Evolutionary conservation across 1,284 basidiomycete species (phyloP).

Genomic region (Cystobasidium sp.): DNA sequence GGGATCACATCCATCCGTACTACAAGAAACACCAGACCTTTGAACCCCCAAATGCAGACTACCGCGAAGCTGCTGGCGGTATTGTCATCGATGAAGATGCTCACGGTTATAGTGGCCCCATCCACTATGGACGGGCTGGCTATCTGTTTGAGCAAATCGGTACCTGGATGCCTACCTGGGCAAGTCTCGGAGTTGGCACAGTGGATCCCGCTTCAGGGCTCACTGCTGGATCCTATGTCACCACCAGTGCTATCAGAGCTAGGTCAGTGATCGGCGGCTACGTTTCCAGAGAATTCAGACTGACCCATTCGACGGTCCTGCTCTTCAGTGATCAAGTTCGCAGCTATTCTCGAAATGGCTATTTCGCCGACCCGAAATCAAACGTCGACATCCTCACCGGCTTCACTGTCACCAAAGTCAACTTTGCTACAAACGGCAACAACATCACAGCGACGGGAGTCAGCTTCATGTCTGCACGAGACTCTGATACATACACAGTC

Average conservation of each 20-base stretch:
- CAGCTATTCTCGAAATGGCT: constrained; percentile 70
- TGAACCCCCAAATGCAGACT: constrained; percentile 45
- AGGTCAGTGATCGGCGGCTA: not conserved
- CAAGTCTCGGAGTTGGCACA: constrained; percentile 47
- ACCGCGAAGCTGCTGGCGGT: constrained; percentile 31
- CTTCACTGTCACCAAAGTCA: constrained; percentile 67
- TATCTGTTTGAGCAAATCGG: constrained; percentile 47
- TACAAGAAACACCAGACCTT: constrained; percentile 53
- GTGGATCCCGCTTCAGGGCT: constrained; percentile 46
- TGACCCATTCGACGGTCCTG: constrained; percentile 66
- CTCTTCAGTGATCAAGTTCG: constrained; percentile 66
- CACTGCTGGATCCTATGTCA: constrained; percentile 37
- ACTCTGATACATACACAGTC: constrained; percentile 58
- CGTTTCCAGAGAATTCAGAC: constrained; percentile 48
- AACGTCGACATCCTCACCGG: constrained; percentile 69
- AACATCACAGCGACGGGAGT: constrained; percentile 63
- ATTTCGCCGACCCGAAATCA: constrained; percentile 66
- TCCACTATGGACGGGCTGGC: constrained; percentile 52
- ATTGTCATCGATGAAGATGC: constrained; percentile 43
- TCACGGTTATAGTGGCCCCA: constrained; percentile 53
- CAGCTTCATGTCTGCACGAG: constrained; percentile 60
- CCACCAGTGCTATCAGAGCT: constrained; percentile 33
- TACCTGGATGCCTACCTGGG: constrained; percentile 51
- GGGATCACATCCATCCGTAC: constrained; percentile 26
- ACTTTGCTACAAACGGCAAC: constrained; percentile 60